Base-by-base conservation (phyloP, 2,329 filamentous ascomycete genomes). In the Chrysoporthe cubensis region DNA sequence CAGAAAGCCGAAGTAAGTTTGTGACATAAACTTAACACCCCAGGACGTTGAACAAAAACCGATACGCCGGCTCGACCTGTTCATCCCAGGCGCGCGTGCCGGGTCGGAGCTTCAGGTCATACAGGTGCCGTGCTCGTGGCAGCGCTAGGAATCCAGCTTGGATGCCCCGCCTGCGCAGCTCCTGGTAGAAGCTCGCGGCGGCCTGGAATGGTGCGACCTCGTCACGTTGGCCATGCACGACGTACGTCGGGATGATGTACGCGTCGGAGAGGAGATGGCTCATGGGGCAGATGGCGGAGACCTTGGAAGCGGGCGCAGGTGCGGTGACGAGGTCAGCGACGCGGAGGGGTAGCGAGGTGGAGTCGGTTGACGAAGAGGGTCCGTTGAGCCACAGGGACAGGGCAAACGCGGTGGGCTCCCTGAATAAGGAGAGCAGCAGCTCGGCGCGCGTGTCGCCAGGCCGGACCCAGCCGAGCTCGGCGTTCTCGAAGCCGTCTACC, bases 331-430 rank as follows among this genome's bases (percentile, higher is more conserved):
- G 54, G 8, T 57, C 54, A 9, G 54, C 54, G 14, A 57, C 54
- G 32, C 52, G 52, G 52, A 56, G 52, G 13, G 21, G n/a, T 37
- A 18, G 32, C 11, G 13, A 32, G 26, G 34, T 6, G 54, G 13
- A 56, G 34, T 21, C 52, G 14, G 52, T 8, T 14, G 52, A 56
- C 21, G 52, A 32, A 6, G 21, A 6, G 2, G 52, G 26, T 5
- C 21, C 26, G 52, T 63, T 60, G 46, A 67, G 32, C 26, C 26
- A 26, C 26, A 18, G 26, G 1, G 44, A 62, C 9, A 18, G 52
- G 73, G 79, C 0, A 84, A 71, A 26, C 0, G 74, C 75, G 54
- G 78, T 77, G 0, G 73, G 80, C 32, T 76, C 42, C 34, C 37
- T 7, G 26, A 34, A 62, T 8, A 62, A 18, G 26, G 60, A 46